These are phyloP conservation scores for Trichopus zeylanicus DNA, from an alignment of 116 monocot genomes.

Conservation along the genomic window DNA sequence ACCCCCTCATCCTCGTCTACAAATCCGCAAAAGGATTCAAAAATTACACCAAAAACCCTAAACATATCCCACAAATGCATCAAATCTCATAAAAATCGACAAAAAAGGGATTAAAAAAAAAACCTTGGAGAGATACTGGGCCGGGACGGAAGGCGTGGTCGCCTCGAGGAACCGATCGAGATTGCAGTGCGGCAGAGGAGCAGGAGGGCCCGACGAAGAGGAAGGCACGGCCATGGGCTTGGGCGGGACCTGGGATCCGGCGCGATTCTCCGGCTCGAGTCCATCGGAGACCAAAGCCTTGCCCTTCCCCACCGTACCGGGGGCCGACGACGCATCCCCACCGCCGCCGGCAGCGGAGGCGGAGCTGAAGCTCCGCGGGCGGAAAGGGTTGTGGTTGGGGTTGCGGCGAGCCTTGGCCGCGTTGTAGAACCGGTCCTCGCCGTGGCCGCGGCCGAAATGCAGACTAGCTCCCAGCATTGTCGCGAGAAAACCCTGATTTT, in stretches of 20 bases:
- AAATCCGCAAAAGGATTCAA: background rate
- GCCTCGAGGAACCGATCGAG: slow-evolving; percentile 60
- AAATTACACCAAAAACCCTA: background rate
- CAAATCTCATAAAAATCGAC: background rate
- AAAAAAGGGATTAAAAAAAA: background rate
- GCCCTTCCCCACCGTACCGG: background rate
- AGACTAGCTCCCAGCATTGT: slow-evolving; percentile 12
- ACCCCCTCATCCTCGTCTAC: slow-evolving; percentile 37
- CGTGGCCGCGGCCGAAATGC: slow-evolving; percentile 28
- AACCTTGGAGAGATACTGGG: slow-evolving; percentile 48
- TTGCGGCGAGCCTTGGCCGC: slow-evolving; percentile 17
- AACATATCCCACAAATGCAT: background rate
- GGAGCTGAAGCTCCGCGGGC: slow-evolving; percentile 9
- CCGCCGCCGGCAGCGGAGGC: background rate
- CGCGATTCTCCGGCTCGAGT: slow-evolving; percentile 5
- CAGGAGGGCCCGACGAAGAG: background rate
- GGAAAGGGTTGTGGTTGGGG: background rate
- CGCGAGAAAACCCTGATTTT: slow-evolving; percentile 1
- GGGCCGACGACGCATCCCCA: background rate
- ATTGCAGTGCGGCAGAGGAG: slow-evolving; percentile 24
- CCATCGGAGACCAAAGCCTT: no score
- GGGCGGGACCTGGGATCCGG: background rate
- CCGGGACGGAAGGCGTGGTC: slow-evolving; percentile 46
- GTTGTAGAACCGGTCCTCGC: slow-evolving; percentile 39
- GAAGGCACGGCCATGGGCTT: background rate